phyloP scores from a whole-genome alignment of 2,329 filamentous ascomycete species.

The Fonsecaea nubica region DNA sequence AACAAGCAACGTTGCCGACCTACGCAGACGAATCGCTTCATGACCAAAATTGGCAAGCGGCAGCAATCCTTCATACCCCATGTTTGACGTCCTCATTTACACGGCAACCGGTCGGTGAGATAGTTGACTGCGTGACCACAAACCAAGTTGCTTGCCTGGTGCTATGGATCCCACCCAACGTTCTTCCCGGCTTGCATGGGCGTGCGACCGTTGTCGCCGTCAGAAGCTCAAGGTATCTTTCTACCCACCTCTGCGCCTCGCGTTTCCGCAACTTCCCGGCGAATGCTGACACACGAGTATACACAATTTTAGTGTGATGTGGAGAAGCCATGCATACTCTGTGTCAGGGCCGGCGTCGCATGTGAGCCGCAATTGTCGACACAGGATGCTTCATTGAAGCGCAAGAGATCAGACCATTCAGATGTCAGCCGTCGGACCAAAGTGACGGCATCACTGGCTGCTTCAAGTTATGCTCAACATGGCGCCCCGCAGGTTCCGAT shows the following conservation, averaged over 20 bases:
- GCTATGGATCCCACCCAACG: slow-evolving; percentile 20
- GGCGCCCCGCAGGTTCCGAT: background rate
- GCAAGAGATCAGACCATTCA: slow-evolving; percentile 20
- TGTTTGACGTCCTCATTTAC: slow-evolving; percentile 1
- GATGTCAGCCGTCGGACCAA: background rate
- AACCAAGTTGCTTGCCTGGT: background rate
- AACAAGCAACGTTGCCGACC: background rate
- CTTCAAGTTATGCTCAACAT: slow-evolving; percentile 6
- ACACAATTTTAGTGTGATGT: slow-evolving; percentile 22
- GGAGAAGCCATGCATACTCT: slow-evolving; percentile 26
- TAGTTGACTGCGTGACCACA: background rate
- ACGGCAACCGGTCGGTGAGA: background rate
- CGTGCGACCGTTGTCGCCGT: slow-evolving; percentile 22
- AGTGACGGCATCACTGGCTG: background rate
- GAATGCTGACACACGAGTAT: too few species aligned
- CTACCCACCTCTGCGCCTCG: background rate
- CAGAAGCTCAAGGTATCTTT: slow-evolving; percentile 23
- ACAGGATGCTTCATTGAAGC: slow-evolving; percentile 14
- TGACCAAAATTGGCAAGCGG: background rate
- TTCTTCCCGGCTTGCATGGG: slow-evolving; percentile 20
- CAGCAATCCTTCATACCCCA: background rate
- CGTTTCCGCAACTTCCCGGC: background rate
- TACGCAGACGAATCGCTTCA: background rate
- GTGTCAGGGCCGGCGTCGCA: slow-evolving; percentile 22
- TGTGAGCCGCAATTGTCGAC: slow-evolving; percentile 18